A percentile compares a stretch with the other conserved stretches of the same genome.
Conservation (phyloP, 441 rosid species). For the Gossypium aridum region DNA sequence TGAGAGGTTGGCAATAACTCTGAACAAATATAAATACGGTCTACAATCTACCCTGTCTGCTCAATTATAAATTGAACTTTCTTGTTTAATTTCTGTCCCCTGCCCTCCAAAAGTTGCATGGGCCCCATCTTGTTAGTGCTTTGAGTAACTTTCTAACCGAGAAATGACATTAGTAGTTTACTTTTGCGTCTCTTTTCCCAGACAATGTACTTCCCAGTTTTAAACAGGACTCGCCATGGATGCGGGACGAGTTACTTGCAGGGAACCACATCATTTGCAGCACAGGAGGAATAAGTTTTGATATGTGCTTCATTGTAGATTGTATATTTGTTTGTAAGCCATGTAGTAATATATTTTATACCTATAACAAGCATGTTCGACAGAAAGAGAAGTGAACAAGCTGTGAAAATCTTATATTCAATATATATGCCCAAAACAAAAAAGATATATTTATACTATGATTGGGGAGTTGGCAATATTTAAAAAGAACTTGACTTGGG, state of each 20-base stretch:
- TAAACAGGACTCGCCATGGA: not conserved
- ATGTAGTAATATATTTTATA: slow-evolving; percentile 15
- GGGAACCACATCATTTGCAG: slow-evolving; percentile 1
- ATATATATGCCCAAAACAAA: not conserved
- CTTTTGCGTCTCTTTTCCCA: not conserved
- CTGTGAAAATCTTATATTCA: not conserved
- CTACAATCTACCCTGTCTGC: not conserved
- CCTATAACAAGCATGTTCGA: not conserved
- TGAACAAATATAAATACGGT: not conserved
- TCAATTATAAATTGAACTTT: not conserved
- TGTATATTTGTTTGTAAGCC: slow-evolving; percentile 6
- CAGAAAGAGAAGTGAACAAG: not conserved
- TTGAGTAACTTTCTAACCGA: not conserved
- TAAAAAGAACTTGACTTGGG: not conserved
- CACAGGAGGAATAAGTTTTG: slow-evolving; percentile 4
- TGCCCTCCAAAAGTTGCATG: not conserved
- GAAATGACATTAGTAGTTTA: not conserved
- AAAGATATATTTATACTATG: not conserved
- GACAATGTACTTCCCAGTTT: not conserved
- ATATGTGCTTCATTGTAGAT: slow-evolving; percentile 10
- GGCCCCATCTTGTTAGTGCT: not conserved
- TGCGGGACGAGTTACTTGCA: slow-evolving; percentile 19
- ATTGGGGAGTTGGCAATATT: not conserved
- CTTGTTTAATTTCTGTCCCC: not conserved
- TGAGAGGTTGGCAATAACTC: not conserved